Base-by-base conservation (phyloP, 306 rosid species). In the Casuarina equisetifolia region DNA sequence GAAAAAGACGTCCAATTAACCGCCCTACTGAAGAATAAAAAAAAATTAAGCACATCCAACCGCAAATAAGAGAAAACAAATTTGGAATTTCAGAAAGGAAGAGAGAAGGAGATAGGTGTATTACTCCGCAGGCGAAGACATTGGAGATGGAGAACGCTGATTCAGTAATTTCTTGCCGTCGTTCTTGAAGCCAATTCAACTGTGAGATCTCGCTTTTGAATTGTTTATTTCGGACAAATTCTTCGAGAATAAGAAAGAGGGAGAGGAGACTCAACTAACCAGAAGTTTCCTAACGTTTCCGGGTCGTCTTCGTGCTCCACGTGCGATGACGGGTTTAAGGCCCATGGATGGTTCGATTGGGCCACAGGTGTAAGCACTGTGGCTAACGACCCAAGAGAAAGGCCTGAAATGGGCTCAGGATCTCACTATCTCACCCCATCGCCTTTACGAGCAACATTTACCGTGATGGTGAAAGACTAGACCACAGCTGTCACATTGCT, bases 61-160 rank as follows among this genome's bases (percentile, higher is more conserved):
- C 9, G 5, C 3, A 62, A 76, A 50, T 36, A 3, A 11, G 5
- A 11, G 52, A 9, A 10, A 44, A 51, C 63, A 9, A 64, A 79
- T 42, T 1, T 5, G 73, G 43, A 44, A 75, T 57, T 76, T 76
- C 44, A 40, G 17, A 73, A 10, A 12, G 61, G 19, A 69, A 57
- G 8, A 5, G 62, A 78, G 17, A 74, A 35, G 3, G 32, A 19
- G 57, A 74, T 67, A 75, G 25, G 74, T 74, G 77, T 19, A 81
- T 87, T 92, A 96, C 99, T 96, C 99, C 43, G 90, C 97, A 48
- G 98, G 98, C 64, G 97, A 87, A 82, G 95, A 92, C 98, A 94
- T 90, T 74, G 88, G 58, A 19, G 79, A 81, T 64, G 53, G 76
- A 66, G 82, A 82, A 79, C 83, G 84, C 78, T 43, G 61, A 74